Percentiles rank a stretch among this genome's conserved stretches.
Conservation (phyloP, 2,329 filamentous ascomycete genomes). For the Colletotrichum cuscutae region DNA sequence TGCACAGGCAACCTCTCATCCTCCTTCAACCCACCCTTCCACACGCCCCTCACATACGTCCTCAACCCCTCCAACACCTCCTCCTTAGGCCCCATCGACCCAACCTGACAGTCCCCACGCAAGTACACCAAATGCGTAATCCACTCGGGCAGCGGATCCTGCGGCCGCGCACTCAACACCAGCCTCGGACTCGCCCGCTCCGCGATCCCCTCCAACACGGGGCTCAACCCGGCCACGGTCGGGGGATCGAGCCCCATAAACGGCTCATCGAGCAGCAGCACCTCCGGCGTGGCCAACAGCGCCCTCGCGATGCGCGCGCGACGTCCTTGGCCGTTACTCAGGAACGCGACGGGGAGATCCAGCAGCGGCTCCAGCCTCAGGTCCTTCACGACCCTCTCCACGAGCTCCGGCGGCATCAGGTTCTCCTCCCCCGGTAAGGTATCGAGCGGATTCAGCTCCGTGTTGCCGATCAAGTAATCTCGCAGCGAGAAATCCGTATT, state of each 20-base stretch:
- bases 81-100: conserved; percentile 72
- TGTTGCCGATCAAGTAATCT: conserved; percentile 85
- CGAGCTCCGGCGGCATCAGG: conserved; percentile 58
- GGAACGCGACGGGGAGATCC: conserved; percentile 84
- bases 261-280: conserved; percentile 89
- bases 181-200: conserved; percentile 75
- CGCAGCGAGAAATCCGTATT: conserved; percentile 86
- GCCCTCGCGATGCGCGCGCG: conserved; percentile 90
- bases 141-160: conserved; percentile 90
- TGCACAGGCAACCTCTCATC: conserved; percentile 60
- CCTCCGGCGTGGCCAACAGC: conserved; percentile 79
- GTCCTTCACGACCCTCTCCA: conserved; percentile 74
- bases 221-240: conserved; percentile 77
- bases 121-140: conserved; percentile 85
- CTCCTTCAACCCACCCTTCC: conserved; percentile 53
- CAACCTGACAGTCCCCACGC: conserved; percentile 72
- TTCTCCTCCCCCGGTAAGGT: conserved; percentile 51
- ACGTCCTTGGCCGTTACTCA: conserved; percentile 94
- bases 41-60: conserved; percentile 58
- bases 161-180: conserved; percentile 81
- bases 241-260: conserved; percentile 96
- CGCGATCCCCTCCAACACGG: conserved; percentile 76
- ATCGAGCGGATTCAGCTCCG: conserved; percentile 80
- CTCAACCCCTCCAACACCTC: conserved; percentile 67
- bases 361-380: conserved; percentile 76